Percentiles rank a stretch among this genome's conserved stretches.
Conservation (phyloP, 2,329 filamentous ascomycete species). For the Fusarium luffae region DNA sequence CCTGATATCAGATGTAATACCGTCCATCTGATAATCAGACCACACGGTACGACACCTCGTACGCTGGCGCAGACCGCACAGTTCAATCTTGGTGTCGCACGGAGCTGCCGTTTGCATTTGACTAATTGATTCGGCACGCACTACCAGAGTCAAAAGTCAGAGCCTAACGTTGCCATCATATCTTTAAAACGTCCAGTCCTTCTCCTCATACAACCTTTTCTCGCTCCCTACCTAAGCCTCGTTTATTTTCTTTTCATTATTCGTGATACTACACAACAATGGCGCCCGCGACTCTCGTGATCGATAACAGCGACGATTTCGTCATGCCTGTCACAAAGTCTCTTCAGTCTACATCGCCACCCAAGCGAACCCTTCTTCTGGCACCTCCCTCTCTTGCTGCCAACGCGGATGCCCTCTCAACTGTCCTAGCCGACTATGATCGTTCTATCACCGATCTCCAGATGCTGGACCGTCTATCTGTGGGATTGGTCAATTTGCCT, state of each 20-base stretch:
- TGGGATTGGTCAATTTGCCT: constrained; percentile 83
- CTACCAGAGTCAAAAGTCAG: constrained; percentile 39
- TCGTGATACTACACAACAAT: constrained; percentile 48
- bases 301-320: constrained; percentile 68
- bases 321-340: constrained; percentile 44
- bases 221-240: not conserved
- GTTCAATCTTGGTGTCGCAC: constrained; percentile 25
- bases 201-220: constrained; percentile 1
- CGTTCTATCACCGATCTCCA: constrained; percentile 86
- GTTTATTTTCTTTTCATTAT: constrained; percentile 10
- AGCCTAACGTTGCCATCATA: constrained; percentile 32
- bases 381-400: constrained; percentile 91
- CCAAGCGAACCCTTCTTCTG: constrained; percentile 78
- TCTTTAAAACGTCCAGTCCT: constrained; percentile 30
- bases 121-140: constrained; percentile 42
- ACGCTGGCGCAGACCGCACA: constrained; percentile 18
- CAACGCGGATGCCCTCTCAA: constrained; percentile 80
- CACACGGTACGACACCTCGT: constrained; percentile 26
- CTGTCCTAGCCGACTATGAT: constrained; percentile 77
- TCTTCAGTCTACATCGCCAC: constrained; percentile 40
- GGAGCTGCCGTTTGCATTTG: constrained; percentile 35
- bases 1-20: constrained; percentile 40
- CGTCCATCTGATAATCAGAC: constrained; percentile 13
- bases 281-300: constrained; percentile 64
- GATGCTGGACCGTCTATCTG: constrained; percentile 94